Evolutionary conservation across 2,329 filamentous ascomycete genomes (phyloP), one percentile per base, ranked within the genome.

Genomic region (Fusarium sambucinum): DNA sequence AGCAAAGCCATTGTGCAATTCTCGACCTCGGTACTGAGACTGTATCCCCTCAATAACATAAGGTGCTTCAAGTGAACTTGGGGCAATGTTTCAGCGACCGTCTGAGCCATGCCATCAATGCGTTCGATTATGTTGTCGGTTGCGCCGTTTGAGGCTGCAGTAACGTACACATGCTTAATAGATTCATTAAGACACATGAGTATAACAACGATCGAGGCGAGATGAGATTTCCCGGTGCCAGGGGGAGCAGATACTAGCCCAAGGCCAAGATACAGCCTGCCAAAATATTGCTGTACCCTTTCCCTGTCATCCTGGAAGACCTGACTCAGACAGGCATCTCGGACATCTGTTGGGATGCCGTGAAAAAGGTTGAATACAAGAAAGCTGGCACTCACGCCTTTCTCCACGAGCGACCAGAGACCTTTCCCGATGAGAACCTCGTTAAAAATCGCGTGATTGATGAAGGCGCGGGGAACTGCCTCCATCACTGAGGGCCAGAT

Each of bases 351-450:
- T 1, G 55, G 25, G 1, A 59, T 23, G 1, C 12, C 30, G 0
- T 17, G 1, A 2, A 66, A 21, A 2, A 60, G 2, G 5, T 66
- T 16, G 0, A 60, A 33, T 0, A 13, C 27, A 5, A 19, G 48
- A 33, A 0, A 55, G 3, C 0, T n/a, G 1, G 0, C 2, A 0
- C 14, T 21, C 0, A 30, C 1, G 0, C 14, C 23, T 0, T 4
- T 5, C 0, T 29, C 33, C 0, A 10, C 10, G 0, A 47, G 0
- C 2, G 27, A 7, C 55, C 60, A 60, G 1, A 65, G 25, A 0
- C 55, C 60, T 17, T 51, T 21, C 0, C 45, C 63, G 1, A 47
- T 1, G 2, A 66, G 16, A 0, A 60, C 6, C 13, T 37, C 19
- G 5, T 65, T 52, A 6, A 65, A 38, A 0, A 47, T 6, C 3